Base-by-base conservation (phyloP, 2,329 filamentous ascomycete genomes). In the Fusarium nurragi region DNA sequence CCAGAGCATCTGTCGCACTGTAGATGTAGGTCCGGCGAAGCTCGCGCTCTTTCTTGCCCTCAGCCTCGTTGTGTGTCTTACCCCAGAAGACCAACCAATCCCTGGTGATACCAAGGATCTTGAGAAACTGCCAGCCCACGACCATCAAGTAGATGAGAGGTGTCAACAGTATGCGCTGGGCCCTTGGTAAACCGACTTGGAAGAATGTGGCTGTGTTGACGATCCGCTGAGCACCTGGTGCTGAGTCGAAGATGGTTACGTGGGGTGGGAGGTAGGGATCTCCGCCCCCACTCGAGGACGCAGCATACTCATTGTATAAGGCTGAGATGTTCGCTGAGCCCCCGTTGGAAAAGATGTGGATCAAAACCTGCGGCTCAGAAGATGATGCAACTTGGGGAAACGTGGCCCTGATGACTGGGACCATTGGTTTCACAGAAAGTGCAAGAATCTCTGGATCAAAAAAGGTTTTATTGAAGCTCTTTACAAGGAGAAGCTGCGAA, bases 1-100 rank as follows among this genome's bases (percentile, higher is more conserved):
- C 21, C 6, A 65, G 16, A 12, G 43, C 32, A 12, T 64, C 60
- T 1, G 8, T 43, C 7, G 56, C 41, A 9, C 61, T 65, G n/a
- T 65, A 65, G 3, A 65, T 56, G 6, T 61, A 65, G 0, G 55
- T 47, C 1, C 60, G 55, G 2, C 60, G 60, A 22, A 52, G n/a
- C 16, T 65, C 61, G 2, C 51, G 23, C 10, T 36, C 40, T 5
- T 19, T 55, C 25, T 60, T 64, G 3, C 54, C 40, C 5, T 38
- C 14, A 16, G 46, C 51, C 4, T 47, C 39, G 6, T 65, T 65
- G 8, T 65, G 60, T 1, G 54, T 46, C 18, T 36, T 51, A 0
- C 60, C 41, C 55, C 54, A 65, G 10, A 40, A 18, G 0, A 45
- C 13, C 3, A 65, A 10, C 54, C 39, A 61, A 7, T 64, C 61